Evolutionary conservation across 2,329 filamentous ascomycete genomes (phyloP).

Genomic region (Harringtonia lauricola): DNA sequence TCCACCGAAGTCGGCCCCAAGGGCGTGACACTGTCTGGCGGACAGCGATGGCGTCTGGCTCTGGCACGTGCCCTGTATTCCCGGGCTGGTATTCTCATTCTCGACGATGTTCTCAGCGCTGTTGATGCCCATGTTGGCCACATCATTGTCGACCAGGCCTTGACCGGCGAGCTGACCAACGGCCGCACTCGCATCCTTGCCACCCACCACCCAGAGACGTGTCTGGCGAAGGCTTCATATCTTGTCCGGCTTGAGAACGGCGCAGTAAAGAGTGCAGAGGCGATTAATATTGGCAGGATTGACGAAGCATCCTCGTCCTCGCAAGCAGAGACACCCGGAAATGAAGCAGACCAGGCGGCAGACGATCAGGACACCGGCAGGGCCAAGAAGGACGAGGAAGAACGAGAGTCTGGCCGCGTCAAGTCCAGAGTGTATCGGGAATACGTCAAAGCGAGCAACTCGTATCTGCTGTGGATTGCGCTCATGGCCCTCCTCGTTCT

Average conservation of each 20-base stretch:
- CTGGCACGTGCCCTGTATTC: slow-evolving; percentile 35
- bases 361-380: neutral
- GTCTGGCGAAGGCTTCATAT: slow-evolving; percentile 18
- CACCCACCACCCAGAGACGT: slow-evolving; percentile 35
- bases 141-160: slow-evolving; percentile 38
- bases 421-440: slow-evolving; percentile 22
- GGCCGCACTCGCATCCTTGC: slow-evolving; percentile 53
- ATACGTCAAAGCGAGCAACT: slow-evolving; percentile 21
- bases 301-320: neutral
- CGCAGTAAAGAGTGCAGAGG: slow-evolving; percentile 14
- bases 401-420: slow-evolving; percentile 20
- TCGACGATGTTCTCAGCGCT: slow-evolving; percentile 42
- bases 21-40: slow-evolving; percentile 31
- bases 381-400: slow-evolving; percentile 16
- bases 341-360: neutral
- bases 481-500: slow-evolving; percentile 16
- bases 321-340: neutral
- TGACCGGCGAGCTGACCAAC: slow-evolving; percentile 35
- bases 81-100: slow-evolving; percentile 28
- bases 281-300: slow-evolving; percentile 5
- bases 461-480: slow-evolving; percentile 16
- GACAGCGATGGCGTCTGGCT: slow-evolving; percentile 33
- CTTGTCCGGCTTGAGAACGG: slow-evolving; percentile 19
- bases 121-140: slow-evolving; percentile 30
- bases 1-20: slow-evolving; percentile 30